Evolutionary conservation across 2,329 filamentous ascomycete species (phyloP), one percentile per base, ranked within the genome.

Genomic region (Myriangium duriaei): DNA sequence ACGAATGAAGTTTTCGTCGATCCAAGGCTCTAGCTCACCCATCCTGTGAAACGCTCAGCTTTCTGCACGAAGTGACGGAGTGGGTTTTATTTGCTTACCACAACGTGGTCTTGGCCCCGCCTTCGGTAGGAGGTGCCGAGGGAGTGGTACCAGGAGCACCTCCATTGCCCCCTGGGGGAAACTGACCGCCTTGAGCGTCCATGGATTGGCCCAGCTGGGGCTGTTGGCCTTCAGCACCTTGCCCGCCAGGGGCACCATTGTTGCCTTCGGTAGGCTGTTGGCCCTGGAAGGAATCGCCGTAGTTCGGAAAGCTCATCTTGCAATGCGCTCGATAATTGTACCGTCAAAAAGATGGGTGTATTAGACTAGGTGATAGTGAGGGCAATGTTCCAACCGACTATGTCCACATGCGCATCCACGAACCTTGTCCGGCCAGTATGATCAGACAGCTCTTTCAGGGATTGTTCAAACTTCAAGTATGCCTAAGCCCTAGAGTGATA

Each of bases 21-120:
- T 96, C 91, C 91, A 98, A 17, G 86, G 84, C 63, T 96, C 88
- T 47, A 98, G 80, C 61, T 98, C 91, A 50, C 91, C 91, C 91
- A 98, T 98, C 88, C 87, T 94, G 49, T 34, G 24, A 18, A 16
- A 44, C 45, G 46, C 55, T 55, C 52, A 52, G 49, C 52, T 30
- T 13, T 30, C 34, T n/a, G n/a, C n/a, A n/a, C n/a, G n/a, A 17
- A 9, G 21, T 21, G 13, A 30, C 35, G 32, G 33, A 34, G 16
- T 38, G 31, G 15, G 31, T 39, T 38, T 18, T 34, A 32, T 35
- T 16, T 21, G 58, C 63, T 52, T 55, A 69, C 64, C 66, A 70
- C 39, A 70, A 60, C 28, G 65, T 70, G n/a, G 67, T 70, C 61
- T 69, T 69, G 48, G 59, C 57, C 40, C 62, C 61, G 44, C 59